Base-by-base conservation (phyloP, 2,329 filamentous ascomycete species). In the Trichoderma afroharzianum region DNA sequence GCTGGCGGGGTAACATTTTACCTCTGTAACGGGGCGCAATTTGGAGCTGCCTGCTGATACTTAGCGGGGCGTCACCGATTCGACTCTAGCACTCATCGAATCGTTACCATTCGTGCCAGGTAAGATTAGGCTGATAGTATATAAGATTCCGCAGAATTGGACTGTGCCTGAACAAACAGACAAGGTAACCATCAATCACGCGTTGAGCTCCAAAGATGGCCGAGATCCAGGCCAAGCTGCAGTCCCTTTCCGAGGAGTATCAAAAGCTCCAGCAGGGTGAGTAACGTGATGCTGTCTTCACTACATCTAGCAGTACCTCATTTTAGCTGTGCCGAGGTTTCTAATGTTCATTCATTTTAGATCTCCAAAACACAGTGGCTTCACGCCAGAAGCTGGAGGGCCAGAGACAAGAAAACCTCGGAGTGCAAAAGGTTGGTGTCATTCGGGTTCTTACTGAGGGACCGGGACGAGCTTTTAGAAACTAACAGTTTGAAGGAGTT, bases 371-470 rank as follows among this genome's bases (percentile, higher is more conserved):
- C 57, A 85, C 89, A 21, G 89, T 98, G 30, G 87, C 90, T 58
- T 92, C 94, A 11, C 90, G 95, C 74, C 95, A 99, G 83, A 97
- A 93, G 82, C 90, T 99, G 7, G 95, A 98, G 80, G 93, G 94
- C 7, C 96, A 99, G 82, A 93, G 93, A 80, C 93, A 97, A 79
- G 96, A 99, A 81, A 99, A 98, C 80, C 84, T 91, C 63, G 91
- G 92, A 18, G 96, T 99, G 11, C 90, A 97, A 81, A 92, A 93
- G 83, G 93, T 93, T 76, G 58, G 81, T 68, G 33, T 21, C 30
- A 11, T 39, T 21, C 9, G 9, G 21, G 30, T 3, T 21, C 32
- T 21, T 26, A 9, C 12, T 11, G 3, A n/a, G 24, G 32, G 8
- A 39, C 64, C 61, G 24, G 61, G 32, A 26, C n/a, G 28, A 28